A percentile compares a stretch with the other conserved stretches of the same genome.
Evolutionary conservation across 805 yeast genomes (phyloP).

Genomic region (Wickerhamomyces silvicola): DNA sequence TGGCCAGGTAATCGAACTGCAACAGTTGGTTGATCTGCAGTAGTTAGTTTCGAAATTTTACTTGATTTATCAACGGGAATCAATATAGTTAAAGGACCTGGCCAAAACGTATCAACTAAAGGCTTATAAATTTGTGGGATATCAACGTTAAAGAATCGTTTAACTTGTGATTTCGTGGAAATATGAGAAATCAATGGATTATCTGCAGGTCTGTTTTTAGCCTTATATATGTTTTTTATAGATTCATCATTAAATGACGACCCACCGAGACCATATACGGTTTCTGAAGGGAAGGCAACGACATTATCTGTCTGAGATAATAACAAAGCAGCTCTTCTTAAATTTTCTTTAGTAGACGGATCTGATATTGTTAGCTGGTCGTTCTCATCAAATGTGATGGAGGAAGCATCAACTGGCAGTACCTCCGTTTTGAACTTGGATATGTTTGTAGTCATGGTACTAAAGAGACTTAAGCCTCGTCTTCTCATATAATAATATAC

Average conservation of each 20-base stretch:
- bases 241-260: constrained; percentile 70
- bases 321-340: constrained; percentile 53
- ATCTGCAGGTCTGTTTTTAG: constrained; percentile 92
- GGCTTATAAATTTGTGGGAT: constrained; percentile 67
- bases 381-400: constrained; percentile 15
- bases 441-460: constrained; percentile 2
- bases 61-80: constrained; percentile 49
- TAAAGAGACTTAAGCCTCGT: not conserved
- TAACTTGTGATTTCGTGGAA: constrained; percentile 67
- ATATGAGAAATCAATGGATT: constrained; percentile 92
- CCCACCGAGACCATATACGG: constrained; percentile 95
- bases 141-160: constrained; percentile 43
- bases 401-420: constrained; percentile 14
- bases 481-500: not conserved
- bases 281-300: constrained; percentile 94
- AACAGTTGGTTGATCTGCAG: constrained; percentile 83
- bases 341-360: constrained; percentile 40
- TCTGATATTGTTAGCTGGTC: constrained; percentile 41
- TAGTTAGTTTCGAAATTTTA: constrained; percentile 65
- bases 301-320: constrained; percentile 47
- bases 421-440: constrained; percentile 11
- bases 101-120: constrained; percentile 76
- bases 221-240: constrained; percentile 70
- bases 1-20: constrained; percentile 88
- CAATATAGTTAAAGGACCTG: constrained; percentile 89